Conservation (phyloP, 257 asterid species). For the Nicotiana knightiana region DNA sequence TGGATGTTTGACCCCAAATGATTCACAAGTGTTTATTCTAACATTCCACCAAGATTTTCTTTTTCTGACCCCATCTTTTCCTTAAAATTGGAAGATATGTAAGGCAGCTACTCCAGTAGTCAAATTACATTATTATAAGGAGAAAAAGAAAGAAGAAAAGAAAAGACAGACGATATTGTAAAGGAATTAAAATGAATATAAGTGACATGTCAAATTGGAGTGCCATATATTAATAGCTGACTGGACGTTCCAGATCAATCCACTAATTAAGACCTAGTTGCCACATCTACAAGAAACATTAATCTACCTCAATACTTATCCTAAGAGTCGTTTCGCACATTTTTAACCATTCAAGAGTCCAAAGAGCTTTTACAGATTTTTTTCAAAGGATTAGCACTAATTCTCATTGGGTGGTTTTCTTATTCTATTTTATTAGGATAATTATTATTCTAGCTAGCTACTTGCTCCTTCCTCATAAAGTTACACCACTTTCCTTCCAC, state of each 20-base stretch:
- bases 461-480: slow-evolving; percentile 18
- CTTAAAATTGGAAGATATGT: no score
- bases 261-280: not conserved
- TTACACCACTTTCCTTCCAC: slow-evolving; percentile 14
- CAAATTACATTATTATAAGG: no score
- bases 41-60: no score
- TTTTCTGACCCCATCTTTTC: no score
- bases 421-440: not conserved
- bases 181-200: no score
- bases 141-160: no score
- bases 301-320: slow-evolving; percentile 1
- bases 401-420: slow-evolving; percentile 9
- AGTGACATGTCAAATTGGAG: no score
- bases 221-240: no score
- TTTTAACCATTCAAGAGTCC: slow-evolving; percentile 24
- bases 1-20: no score
- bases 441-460: not conserved
- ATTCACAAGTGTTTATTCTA: no score
- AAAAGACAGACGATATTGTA: no score
- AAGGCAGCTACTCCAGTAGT: no score
- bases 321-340: not conserved
- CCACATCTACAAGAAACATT: not conserved
- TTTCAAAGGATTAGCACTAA: slow-evolving; percentile 11
- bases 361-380: slow-evolving; percentile 13
- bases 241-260: not conserved